phyloP scores from a whole-genome alignment of 306 rosid species.

The Cicer pinnatifidum region DNA sequence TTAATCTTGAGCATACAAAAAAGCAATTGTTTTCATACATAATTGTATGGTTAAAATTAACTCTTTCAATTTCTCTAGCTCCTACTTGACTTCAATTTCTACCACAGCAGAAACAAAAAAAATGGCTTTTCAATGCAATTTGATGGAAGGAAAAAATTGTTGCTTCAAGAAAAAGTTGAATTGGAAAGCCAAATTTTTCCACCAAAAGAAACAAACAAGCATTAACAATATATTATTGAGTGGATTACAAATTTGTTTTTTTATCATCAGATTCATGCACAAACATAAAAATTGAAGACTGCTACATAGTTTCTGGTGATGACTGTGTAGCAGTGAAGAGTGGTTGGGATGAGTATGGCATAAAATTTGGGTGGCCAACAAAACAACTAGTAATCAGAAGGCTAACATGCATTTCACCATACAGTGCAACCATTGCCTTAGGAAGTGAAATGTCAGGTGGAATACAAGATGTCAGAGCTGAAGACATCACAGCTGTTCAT shows the following conservation, averaged over 20 bases:
- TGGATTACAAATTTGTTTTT: not conserved
- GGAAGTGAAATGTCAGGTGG: conserved; percentile 93
- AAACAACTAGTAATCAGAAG: conserved; percentile 65
- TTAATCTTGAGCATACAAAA: no score
- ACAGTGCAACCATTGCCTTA: conserved; percentile 74
- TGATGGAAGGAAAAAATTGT: not conserved
- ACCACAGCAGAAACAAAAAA: not conserved
- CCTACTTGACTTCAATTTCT: no score
- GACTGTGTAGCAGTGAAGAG: conserved; percentile 86
- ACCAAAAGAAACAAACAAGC: not conserved
- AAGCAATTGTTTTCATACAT: no score
- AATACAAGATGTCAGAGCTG: conserved; percentile 76
- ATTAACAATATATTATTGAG: not conserved
- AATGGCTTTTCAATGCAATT: not conserved
- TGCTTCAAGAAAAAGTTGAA: not conserved
- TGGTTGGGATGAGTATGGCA: conserved; percentile 89
- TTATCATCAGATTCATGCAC: conserved; percentile 68
- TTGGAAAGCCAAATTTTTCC: not conserved
- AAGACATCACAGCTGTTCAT: conserved; percentile 64
- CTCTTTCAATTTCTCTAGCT: no score
- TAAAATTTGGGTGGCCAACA: conserved; percentile 78
- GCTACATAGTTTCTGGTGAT: conserved; percentile 86
- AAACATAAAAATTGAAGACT: conserved; percentile 75
- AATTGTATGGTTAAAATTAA: no score
- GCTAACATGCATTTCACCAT: conserved; percentile 77